phyloP scores from a whole-genome alignment of 1,284 basidiomycete genomes.

The Cutaneotrichosporon cavernicola region DNA sequence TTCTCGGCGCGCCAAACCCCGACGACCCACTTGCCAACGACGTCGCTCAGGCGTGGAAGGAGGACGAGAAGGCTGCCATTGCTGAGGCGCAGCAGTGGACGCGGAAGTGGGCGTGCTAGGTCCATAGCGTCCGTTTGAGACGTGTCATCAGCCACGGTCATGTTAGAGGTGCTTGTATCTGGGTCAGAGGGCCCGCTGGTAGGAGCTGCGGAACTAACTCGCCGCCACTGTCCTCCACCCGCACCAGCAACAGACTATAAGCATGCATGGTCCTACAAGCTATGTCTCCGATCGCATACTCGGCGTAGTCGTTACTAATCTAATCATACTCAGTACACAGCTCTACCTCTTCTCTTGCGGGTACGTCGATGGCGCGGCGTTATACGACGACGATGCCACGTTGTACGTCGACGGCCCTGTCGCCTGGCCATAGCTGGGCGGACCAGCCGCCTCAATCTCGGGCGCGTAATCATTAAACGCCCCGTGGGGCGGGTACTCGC shows the following conservation, averaged over 20 bases:
- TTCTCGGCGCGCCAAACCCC: slow-evolving; percentile 93
- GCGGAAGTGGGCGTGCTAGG: slow-evolving; percentile 32
- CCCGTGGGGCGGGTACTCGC: slow-evolving; percentile 9
- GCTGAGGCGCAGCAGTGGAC: slow-evolving; percentile 91
- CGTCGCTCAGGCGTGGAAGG: slow-evolving; percentile 97
- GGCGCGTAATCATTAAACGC: background rate
- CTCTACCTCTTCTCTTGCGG: slow-evolving; percentile 9
- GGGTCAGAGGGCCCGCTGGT: background rate
- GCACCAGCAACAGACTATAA: background rate
- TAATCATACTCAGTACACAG: background rate
- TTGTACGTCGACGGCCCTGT: slow-evolving; percentile 14
- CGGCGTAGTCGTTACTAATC: background rate
- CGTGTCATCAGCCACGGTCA: background rate
- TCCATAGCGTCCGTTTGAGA: background rate
- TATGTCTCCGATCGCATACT: background rate
- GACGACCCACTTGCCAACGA: slow-evolving; percentile 93
- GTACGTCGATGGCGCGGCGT: background rate
- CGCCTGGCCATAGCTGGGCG: slow-evolving; percentile 20
- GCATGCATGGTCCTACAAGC: background rate
- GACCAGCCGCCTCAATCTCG: background rate
- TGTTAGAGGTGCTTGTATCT: background rate
- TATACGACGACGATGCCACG: no score
- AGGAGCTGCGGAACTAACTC: no score
- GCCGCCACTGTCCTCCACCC: background rate
- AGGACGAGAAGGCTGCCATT: slow-evolving; percentile 89